phyloP scores from a whole-genome alignment of 768 basidiomycete genomes.

The Punctularia strigosozonata region DNA sequence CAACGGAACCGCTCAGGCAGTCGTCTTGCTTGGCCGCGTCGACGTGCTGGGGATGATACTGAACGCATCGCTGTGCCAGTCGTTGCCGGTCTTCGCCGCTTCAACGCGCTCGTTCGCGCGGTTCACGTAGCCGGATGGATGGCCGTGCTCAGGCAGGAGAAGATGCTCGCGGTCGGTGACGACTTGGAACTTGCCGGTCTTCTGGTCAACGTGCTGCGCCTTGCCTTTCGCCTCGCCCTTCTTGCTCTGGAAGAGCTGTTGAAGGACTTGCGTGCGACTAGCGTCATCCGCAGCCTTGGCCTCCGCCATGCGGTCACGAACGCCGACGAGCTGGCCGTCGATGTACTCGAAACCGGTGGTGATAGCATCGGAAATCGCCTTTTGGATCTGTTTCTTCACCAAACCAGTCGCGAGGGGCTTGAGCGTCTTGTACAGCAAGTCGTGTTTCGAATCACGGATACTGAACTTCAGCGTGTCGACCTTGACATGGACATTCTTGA shows the following conservation, averaged over 20 bases:
- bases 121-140: conserved; percentile 65
- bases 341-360: conserved; percentile 76
- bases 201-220: conserved; percentile 28
- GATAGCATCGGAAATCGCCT: conserved; percentile 54
- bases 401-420: conserved; percentile 69
- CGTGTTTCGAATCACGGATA: conserved; percentile 87
- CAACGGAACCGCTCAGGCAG: too few relatives aligned
- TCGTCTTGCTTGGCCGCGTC: too few relatives aligned
- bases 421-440: conserved; percentile 77
- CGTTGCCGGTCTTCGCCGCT: conserved; percentile 27
- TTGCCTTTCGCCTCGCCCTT: too few relatives aligned
- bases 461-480: conserved; percentile 83
- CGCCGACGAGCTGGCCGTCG: conserved; percentile 82
- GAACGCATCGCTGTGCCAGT: conserved; percentile 49
- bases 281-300: conserved; percentile 34
- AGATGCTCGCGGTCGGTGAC: conserved; percentile 59
- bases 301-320: conserved; percentile 68
- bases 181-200: conserved; percentile 63
- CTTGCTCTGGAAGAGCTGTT: conserved; percentile 53
- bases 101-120: conserved; percentile 34
- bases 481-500: conserved; percentile 62
- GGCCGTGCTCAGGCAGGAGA: conserved; percentile 48
- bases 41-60: too few relatives aligned
- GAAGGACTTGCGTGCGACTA: conserved; percentile 40
- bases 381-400: conserved; percentile 67